Percentiles rank a stretch among this genome's conserved stretches.
These are phyloP conservation scores for Kluyveromyces sp. DNA, from an alignment of 1,139 yeast genomes.

Conservation along the genomic window DNA sequence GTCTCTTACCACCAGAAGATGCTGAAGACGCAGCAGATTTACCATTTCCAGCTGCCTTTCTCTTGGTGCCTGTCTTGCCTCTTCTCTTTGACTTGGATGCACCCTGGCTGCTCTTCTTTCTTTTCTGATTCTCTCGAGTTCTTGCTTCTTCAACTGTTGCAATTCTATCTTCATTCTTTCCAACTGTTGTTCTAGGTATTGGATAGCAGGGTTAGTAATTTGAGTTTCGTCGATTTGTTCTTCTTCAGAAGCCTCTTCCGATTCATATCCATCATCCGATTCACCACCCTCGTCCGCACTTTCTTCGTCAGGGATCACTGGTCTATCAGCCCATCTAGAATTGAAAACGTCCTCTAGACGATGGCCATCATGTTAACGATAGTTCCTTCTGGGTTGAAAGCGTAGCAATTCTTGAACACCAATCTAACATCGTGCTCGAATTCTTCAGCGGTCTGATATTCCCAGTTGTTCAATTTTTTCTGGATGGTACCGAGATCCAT, in stretches of 20 bases:
- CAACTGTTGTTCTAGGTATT: constrained; percentile 78
- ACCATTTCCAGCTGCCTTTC: constrained; percentile 9
- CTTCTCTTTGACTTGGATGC: constrained; percentile 12
- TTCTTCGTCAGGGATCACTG: constrained; percentile 38
- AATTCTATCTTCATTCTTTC: constrained; percentile 80
- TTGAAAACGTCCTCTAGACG: constrained; percentile 79
- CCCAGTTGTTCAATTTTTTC: constrained; percentile 72
- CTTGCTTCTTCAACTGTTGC: constrained; percentile 70
- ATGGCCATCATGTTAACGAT: constrained; percentile 93
- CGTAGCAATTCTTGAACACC: constrained; percentile 81
- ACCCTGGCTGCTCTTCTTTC: constrained; percentile 33
- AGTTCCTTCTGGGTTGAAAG: constrained; percentile 90
- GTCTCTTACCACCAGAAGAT: neutral
- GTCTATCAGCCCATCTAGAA: constrained; percentile 83
- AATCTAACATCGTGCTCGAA: constrained; percentile 77
- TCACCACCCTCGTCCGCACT: constrained; percentile 28
- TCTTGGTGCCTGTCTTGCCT: constrained; percentile 6
- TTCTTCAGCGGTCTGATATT: constrained; percentile 82
- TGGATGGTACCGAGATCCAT: constrained; percentile 91
- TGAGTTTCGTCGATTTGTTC: constrained; percentile 65
- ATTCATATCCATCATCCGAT: constrained; percentile 36
- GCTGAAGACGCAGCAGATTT: neutral
- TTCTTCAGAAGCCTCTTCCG: constrained; percentile 47
- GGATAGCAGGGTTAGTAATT: constrained; percentile 81
- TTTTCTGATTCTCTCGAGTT: constrained; percentile 49